These are phyloP conservation scores for Tylopilus sp. DNA, from an alignment of 768 basidiomycete species.

Conservation along the genomic window DNA sequence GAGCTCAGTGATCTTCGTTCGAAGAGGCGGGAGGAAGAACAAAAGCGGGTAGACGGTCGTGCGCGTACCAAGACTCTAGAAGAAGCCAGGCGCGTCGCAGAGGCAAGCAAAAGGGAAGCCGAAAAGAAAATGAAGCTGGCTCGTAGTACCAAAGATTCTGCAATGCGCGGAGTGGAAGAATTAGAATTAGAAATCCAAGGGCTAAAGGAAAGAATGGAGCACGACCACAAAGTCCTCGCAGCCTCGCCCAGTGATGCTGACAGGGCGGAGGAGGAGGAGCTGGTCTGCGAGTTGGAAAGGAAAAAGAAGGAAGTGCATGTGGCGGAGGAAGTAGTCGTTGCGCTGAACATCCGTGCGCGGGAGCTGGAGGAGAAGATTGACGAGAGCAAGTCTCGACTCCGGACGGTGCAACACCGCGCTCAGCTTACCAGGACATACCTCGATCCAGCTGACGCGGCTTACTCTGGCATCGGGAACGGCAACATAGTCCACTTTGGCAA, in stretches of 20 bases:
- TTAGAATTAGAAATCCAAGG: constrained; percentile 59
- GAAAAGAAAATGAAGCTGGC: constrained; percentile 84
- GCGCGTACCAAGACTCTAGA: constrained; percentile 82
- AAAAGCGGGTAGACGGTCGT: constrained; percentile 72
- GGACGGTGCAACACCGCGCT: constrained; percentile 53
- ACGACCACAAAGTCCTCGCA: constrained; percentile 52
- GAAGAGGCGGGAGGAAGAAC: constrained; percentile 81
- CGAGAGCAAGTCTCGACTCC: constrained; percentile 58
- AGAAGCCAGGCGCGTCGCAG: constrained; percentile 81
- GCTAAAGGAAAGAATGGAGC: constrained; percentile 50
- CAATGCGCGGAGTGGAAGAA: constrained; percentile 52
- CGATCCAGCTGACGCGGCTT: constrained; percentile 16
- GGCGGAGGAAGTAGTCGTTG: constrained; percentile 63
- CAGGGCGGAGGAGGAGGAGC: constrained; percentile 42
- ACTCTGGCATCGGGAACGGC: constrained; percentile 4
- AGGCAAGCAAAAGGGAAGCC: constrained; percentile 74
- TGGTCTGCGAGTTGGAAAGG: constrained; percentile 44
- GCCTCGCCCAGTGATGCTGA: constrained; percentile 44
- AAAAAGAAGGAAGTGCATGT: constrained; percentile 54
- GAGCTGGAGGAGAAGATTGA: constrained; percentile 72
- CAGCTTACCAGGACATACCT: constrained; percentile 41
- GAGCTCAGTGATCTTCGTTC: constrained; percentile 73
- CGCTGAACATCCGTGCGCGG: constrained; percentile 61
- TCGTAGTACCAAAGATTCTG: constrained; percentile 59
- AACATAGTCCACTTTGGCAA: constrained; percentile 9